Evolutionary conservation across 2,329 filamentous ascomycete genomes (phyloP), one percentile per base, ranked within the genome.

Genomic region (Rhynchosporium graminicola): DNA sequence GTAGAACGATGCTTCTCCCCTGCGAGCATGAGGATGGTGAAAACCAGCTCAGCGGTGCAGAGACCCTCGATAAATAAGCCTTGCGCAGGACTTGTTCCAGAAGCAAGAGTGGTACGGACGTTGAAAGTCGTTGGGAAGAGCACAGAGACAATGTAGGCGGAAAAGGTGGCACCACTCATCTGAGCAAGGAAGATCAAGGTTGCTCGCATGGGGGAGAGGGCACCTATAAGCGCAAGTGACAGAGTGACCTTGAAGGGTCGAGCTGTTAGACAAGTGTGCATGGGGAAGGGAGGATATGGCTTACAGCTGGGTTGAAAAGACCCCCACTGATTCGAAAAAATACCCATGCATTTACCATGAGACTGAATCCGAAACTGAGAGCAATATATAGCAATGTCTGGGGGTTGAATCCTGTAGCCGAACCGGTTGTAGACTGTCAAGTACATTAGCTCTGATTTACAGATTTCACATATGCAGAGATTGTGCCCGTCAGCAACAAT

Each of bases 321-420:
- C 80, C 80, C 15, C 81, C 81, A 0, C 77, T 79, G 38, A 83
- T 76, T 15, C 81, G 77, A 69, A 78, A 83, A 69, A 83, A 83
- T 1, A 82, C 77, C 82, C 82, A 83, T 3, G 80, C 80, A 67
- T 83, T 84, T 62, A 82, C 80, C 28, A 78, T 78, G 42, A 83
- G 73, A n/a, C 62, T 70, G 60, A 70, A 74, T 4, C 74, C 75
- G 50, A 76, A 76, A 7, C 65, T 68, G 4, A 74, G 57, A 3
- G 68, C 60, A 43, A 69, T 69, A 63, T 76, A 78, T 9, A 78
- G 72, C 10, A 64, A 46, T 5, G 48, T 76, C 70, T 3, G 77
- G 76, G 6, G 73, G 69, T 78, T 76, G 66, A 80, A 80, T 4
- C 77, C 78, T 0, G 78, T 78, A 29, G 40, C 51, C 5, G 62